Percentiles rank a stretch among this genome's conserved stretches.
Evolutionary conservation across 1,139 yeast species (phyloP).

Genomic region (Taphrina betulina): DNA sequence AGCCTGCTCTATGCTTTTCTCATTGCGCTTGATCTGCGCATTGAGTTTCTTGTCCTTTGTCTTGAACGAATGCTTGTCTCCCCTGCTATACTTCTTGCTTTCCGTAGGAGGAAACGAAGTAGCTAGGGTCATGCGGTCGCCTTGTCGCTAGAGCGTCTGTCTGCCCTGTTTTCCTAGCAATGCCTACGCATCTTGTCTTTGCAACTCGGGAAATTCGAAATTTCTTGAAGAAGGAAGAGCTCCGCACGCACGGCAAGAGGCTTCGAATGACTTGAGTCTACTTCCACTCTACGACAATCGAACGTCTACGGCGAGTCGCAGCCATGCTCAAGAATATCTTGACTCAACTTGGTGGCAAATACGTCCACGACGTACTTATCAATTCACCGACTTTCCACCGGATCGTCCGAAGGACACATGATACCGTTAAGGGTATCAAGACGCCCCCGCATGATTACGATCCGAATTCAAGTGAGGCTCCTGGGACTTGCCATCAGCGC

Average conservation of each 20-base stretch:
- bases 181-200: no score
- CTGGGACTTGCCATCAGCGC: not conserved
- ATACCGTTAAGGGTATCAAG: constrained; percentile 27
- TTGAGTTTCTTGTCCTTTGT: constrained; percentile 62
- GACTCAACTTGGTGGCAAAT: constrained; percentile 23
- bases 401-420: constrained; percentile 27
- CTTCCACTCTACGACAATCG: no score
- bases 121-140: not conserved
- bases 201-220: no score
- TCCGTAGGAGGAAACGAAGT: not conserved
- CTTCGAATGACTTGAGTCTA: no score
- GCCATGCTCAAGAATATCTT: constrained; percentile 13
- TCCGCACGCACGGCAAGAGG: no score
- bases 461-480: constrained; percentile 11
- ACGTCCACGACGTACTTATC: constrained; percentile 24
- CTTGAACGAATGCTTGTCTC: constrained; percentile 20
- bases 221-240: no score
- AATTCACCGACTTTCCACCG: constrained; percentile 26
- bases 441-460: constrained; percentile 16
- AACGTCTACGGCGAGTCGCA: no score
- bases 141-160: no score
- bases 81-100: constrained; percentile 4
- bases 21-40: constrained; percentile 64
- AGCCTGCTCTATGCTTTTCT: constrained; percentile 67
- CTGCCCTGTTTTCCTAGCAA: no score